Base-by-base conservation (phyloP, 2,329 filamentous ascomycete genomes). In the Aureobasidium leucospermi region DNA sequence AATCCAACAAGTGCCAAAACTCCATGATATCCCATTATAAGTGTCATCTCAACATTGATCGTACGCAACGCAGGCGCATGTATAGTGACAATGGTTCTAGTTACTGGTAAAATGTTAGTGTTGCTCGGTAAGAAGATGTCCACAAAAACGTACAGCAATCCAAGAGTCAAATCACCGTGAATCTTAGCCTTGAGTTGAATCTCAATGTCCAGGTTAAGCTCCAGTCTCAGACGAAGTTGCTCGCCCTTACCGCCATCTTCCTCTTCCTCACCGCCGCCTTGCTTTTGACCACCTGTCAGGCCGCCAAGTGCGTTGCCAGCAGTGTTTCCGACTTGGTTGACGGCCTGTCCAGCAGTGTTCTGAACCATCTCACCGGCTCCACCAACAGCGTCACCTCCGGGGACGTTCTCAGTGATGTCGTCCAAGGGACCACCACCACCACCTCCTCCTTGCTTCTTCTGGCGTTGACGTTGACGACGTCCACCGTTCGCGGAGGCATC, bases 151-250 rank as follows among this genome's bases (percentile, higher is more conserved):
- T 74, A 77, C 75, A 80, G 73, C 65, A 80, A 66, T 68, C 78
- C 81, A 58, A 85, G 68, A n/a, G 83, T 85, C 61, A 85, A 72
- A 66, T 85, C 82, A 73, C 82, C 82, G 63, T 84, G 81, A 65
- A 85, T 85, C 71, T 82, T 84, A n/a, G 82, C 82, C 75, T 85
- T 85, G 48, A 85, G 71, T 67, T 85, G 80, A 58, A 85, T 78
- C 68, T 85, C 82, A 67, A 85, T 82, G 68, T 85, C 82, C 62
- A 85, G 72, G 66, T 85, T 85, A 64, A 85, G 71, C 65, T 85
- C 82, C 63, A 85, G 66, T 65, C 80, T 74, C 70, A 85, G 66
- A 65, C 81, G 78, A 64, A 85, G 73, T 66, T 82, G 77, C 68
- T 78, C 77, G 62, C 75, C 78, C 64, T 75, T 74, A 34, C 69